phyloP scores from a whole-genome alignment of 495 filamentous ascomycete genomes.

The Penicillium diatomitis region DNA sequence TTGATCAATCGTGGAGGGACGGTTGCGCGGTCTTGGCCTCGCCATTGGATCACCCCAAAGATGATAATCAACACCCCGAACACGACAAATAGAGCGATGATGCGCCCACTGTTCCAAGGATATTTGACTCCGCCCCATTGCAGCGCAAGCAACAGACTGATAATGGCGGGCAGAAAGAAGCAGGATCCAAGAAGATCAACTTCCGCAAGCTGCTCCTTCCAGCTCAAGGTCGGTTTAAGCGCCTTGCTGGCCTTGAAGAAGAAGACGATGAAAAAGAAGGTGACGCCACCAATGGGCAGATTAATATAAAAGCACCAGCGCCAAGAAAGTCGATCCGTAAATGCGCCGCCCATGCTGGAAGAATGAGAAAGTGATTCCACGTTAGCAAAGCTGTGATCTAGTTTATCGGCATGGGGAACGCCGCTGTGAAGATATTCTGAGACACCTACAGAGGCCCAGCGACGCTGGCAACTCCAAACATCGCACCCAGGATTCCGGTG shows the following conservation, averaged over 20 bases:
- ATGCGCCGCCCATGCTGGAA: constrained; percentile 39
- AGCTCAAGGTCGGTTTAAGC: constrained; percentile 26
- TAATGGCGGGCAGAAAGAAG: constrained; percentile 62
- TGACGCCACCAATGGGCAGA: constrained; percentile 59
- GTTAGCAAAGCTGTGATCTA: background rate
- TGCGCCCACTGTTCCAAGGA: constrained; percentile 52
- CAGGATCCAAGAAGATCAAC: constrained; percentile 60
- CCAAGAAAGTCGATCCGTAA: constrained; percentile 54
- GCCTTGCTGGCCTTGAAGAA: constrained; percentile 48
- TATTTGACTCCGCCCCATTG: constrained; percentile 79
- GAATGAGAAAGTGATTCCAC: background rate
- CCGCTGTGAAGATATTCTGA: too few species aligned
- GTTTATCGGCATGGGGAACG: background rate
- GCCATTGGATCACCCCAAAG: constrained; percentile 59
- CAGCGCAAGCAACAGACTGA: constrained; percentile 67
- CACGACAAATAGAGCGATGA: constrained; percentile 64
- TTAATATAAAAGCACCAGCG: constrained; percentile 60
- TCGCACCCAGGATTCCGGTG: constrained; percentile 63
- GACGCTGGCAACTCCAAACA: constrained; percentile 74
- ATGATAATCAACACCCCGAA: constrained; percentile 53
- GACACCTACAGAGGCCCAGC: constrained; percentile 55
- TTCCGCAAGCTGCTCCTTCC: constrained; percentile 39
- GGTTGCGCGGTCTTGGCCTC: constrained; percentile 64
- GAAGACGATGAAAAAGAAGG: constrained; percentile 49
- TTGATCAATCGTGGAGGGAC: constrained; percentile 64